Evolutionary conservation across 75 land plant species (phyloP).

Genomic region (Sequoiadendron giganteum): DNA sequence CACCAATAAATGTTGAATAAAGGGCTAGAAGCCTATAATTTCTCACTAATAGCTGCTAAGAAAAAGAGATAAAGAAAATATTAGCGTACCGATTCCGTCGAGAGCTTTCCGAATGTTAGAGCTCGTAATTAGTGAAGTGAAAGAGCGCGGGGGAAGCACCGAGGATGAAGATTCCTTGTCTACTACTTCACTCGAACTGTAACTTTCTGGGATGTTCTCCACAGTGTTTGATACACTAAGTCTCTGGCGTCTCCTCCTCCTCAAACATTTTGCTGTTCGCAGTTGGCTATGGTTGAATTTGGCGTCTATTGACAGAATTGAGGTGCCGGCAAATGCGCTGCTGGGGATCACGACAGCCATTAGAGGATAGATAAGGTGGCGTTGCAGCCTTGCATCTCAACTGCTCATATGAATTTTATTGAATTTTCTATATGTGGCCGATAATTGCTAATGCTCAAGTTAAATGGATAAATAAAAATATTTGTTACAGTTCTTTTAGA

Average conservation of each 20-base stretch:
- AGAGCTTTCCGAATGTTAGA: not conserved
- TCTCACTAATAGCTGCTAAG: too few species aligned
- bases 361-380: not conserved
- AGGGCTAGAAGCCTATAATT: too few species aligned
- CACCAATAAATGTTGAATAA: too few species aligned
- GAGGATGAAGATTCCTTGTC: not conserved
- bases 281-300: not conserved
- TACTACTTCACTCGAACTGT: not conserved
- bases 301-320: not conserved
- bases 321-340: not conserved
- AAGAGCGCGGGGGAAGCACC: not conserved
- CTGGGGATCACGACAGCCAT: not conserved
- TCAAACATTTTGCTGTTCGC: not conserved
- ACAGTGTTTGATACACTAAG: not conserved
- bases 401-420: too few species aligned
- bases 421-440: too few species aligned
- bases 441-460: too few species aligned
- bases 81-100: not conserved
- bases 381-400: not conserved
- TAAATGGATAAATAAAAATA: too few species aligned
- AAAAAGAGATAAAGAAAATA: not conserved
- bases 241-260: not conserved
- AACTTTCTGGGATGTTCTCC: not conserved
- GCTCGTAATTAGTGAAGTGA: not conserved
- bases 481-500: too few species aligned